phyloP scores from a whole-genome alignment of 2,329 filamentous ascomycete species.

The Westerdykella aurantiaca region DNA sequence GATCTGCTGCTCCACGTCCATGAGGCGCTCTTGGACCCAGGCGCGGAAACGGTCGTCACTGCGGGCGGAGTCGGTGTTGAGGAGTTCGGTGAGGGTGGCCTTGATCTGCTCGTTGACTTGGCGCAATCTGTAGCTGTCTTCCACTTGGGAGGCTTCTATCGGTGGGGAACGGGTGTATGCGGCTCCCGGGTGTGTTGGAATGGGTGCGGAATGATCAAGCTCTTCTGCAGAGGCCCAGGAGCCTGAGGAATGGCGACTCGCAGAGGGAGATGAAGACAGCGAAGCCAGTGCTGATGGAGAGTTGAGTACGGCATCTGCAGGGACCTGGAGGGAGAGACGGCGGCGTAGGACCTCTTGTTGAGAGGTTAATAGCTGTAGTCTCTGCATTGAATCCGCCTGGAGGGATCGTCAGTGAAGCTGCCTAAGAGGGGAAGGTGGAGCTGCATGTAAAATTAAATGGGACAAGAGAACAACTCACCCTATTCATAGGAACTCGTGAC shows the following conservation, averaged over 20 bases:
- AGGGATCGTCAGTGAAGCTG: no score
- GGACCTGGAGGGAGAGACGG: conserved; percentile 34
- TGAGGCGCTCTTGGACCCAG: conserved; percentile 49
- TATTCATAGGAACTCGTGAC: no score
- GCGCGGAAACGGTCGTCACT: conserved; percentile 41
- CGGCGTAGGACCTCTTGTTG: conserved; percentile 39
- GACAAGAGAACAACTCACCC: no score
- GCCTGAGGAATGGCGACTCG: conserved; percentile 10
- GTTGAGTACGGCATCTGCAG: conserved; percentile 28
- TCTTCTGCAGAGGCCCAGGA: conserved; percentile 8
- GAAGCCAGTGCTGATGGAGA: conserved; percentile 34
- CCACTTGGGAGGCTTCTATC: conserved; percentile 28
- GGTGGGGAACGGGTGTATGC: conserved; percentile 13
- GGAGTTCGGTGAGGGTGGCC: conserved; percentile 48
- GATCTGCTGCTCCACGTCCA: conserved; percentile 50
- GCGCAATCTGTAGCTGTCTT: conserved; percentile 44
- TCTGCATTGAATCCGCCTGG: conserved; percentile 31
- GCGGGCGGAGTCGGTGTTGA: conserved; percentile 49
- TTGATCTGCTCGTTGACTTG: conserved; percentile 51
- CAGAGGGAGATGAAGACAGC: conserved; percentile 28
- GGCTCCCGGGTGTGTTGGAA: conserved; percentile 20
- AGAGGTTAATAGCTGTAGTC: conserved; percentile 37
- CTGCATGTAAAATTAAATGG: no score
- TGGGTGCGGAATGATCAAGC: conserved; percentile 19
- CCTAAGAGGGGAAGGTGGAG: no score